phyloP scores from a whole-genome alignment of 768 basidiomycete genomes.

The Lentinula boryana region DNA sequence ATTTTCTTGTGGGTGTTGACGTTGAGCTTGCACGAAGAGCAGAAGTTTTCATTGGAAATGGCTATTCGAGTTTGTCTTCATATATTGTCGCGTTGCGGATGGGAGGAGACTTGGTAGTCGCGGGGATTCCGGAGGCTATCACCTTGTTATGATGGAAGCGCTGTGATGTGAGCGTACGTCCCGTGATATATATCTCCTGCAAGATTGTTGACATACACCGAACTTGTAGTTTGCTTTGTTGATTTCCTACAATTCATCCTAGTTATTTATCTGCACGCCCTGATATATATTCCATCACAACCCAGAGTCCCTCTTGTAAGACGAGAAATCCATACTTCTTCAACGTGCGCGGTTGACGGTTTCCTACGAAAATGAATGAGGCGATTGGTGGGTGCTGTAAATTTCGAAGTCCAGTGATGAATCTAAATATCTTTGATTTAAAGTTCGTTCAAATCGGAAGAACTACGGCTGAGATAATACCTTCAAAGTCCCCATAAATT shows the following conservation, averaged over 20 bases:
- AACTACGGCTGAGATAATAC: background rate
- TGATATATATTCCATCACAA: background rate
- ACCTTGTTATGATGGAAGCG: background rate
- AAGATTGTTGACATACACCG: background rate
- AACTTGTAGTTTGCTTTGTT: too few relatives aligned
- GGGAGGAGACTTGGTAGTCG: slow-evolving; percentile 15
- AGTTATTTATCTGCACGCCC: background rate
- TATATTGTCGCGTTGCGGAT: slow-evolving; percentile 38
- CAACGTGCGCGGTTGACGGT: too few relatives aligned
- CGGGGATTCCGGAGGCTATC: background rate
- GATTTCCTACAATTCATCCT: background rate
- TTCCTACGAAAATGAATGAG: too few relatives aligned
- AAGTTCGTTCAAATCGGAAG: background rate
- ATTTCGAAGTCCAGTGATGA: background rate
- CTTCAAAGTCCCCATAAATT: background rate
- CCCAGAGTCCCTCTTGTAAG: too few relatives aligned
- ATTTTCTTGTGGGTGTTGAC: slow-evolving; percentile 34
- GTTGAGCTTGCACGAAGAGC: slow-evolving; percentile 39
- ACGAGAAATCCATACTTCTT: too few relatives aligned
- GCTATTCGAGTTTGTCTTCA: slow-evolving; percentile 41
- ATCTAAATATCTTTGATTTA: background rate
- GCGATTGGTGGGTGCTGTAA: too few relatives aligned
- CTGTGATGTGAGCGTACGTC: background rate
- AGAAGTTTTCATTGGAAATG: slow-evolving; percentile 40
- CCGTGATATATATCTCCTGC: background rate